Base-by-base conservation (phyloP, 768 basidiomycete genomes). In the Russula earlei region DNA sequence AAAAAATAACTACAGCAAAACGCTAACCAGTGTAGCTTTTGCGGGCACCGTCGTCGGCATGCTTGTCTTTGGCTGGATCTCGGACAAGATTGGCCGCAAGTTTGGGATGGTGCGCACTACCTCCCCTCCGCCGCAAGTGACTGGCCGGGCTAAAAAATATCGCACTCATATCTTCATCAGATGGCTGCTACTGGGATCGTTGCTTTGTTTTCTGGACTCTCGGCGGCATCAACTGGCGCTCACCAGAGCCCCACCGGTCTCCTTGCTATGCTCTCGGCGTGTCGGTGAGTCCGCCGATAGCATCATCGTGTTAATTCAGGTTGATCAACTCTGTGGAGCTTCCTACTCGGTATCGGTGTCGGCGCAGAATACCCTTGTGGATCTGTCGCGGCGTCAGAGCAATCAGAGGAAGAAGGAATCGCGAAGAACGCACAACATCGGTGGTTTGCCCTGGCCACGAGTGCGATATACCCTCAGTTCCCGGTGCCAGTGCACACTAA, bases 301-400 rank as follows among this genome's bases (percentile, higher is more conserved):
- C 14, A 12, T 37, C 15, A 29, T 14, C 27, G 11, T 25, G n/a
- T 25, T 10, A 14, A 1, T 24, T 14, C 9, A 20, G 20, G 20
- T 11, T 33, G 29, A 48, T 8, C 25, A 20, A 50, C 22, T 11
- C 11, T 1, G n/a, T 59, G 54, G 42, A 90, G 90, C 7, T 94
- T 94, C 74, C 69, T 96, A 1, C 75, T 93, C 43, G 94, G 94
- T 36, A 85, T 94, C 52, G 92, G 92, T 22, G 77, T 92, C 0
- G 89, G 91, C 5, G 88, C 87, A 5, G 88, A 90, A 68, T 94
- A 94, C 62, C 93, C 93, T 7, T 90, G 89, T 59, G 92, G 93
- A 24, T 87, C 85, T 0, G 89, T 92, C 15, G 87, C 91, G 5
- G 86, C 85, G 7, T 85, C 89, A 2, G 94, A 96, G 65, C 88